phyloP scores from a whole-genome alignment of 1,139 yeast species.

The Pichia sp. region DNA sequence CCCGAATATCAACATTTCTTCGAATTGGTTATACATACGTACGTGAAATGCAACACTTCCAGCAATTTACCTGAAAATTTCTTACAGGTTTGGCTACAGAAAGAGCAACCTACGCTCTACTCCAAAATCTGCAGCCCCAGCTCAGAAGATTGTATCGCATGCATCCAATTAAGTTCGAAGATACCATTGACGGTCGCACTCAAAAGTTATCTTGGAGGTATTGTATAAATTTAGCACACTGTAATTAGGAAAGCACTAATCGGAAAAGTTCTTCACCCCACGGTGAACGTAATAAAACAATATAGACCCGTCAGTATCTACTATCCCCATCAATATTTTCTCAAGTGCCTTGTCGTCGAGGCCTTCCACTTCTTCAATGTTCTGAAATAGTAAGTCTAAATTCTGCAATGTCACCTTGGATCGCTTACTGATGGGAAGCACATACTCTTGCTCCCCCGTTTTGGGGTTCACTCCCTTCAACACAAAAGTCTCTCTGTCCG shows the following conservation, averaged over 20 bases:
- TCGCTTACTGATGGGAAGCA: slow-evolving; percentile 17
- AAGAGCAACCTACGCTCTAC: too few species aligned
- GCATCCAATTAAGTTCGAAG: too few species aligned
- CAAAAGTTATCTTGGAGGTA: too few species aligned
- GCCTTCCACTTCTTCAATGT: slow-evolving; percentile 13
- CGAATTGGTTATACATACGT: slow-evolving; percentile 35
- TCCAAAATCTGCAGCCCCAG: too few species aligned
- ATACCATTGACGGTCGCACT: too few species aligned
- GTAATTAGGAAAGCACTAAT: too few species aligned
- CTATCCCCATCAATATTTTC: slow-evolving; percentile 47
- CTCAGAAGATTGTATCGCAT: too few species aligned
- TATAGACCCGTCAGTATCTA: slow-evolving; percentile 59
- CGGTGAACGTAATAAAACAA: slow-evolving; percentile 59
- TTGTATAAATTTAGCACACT: too few species aligned
- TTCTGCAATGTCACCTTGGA: slow-evolving; percentile 28
- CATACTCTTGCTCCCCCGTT: slow-evolving; percentile 12
- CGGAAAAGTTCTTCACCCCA: slow-evolving; percentile 40
- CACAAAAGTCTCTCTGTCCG: slow-evolving; percentile 5
- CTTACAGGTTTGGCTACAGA: too few species aligned
- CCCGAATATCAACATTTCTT: slow-evolving; percentile 23
- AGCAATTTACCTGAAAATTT: slow-evolving; percentile 35
- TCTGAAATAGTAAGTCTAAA: slow-evolving; percentile 20
- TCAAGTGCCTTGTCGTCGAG: slow-evolving; percentile 22
- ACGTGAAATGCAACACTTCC: slow-evolving; percentile 30
- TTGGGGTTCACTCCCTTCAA: slow-evolving; percentile 12